Evolutionary conservation across 768 basidiomycete species (phyloP), one percentile per base, ranked within the genome.

Genomic region (Gloeophyllum trabeum): DNA sequence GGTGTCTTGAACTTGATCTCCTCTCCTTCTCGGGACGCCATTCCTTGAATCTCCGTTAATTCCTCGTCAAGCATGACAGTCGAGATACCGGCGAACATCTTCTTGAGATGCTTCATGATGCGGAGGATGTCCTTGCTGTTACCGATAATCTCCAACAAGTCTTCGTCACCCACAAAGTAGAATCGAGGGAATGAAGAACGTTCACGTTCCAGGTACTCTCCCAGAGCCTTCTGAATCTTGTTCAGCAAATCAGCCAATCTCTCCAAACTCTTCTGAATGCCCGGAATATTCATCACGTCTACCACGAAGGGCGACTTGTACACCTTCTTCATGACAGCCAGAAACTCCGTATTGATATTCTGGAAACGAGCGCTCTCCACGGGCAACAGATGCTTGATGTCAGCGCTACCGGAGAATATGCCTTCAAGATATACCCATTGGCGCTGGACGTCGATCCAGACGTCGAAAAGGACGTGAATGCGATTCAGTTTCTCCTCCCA

Each of bases 351-450:
- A 59, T 99, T 97, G 71, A 99, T 99, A 63, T 93, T 97, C 58
- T 87, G 84, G 67, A 99, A 99, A 23, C 96, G 87, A n/a, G 90
- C 79, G 53, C 81, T 91, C 64, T 99, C 96, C 47, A 97, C 85
- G 1, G 96, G 96, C 21, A 99, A 80, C 12, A 99, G 79, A 58
- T 99, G 96, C 58, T 98, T 98, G 73, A 99, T 98, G 56, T 99
- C 96, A 20, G 93, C 96, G 51, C 92, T 97, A 24, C 94, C 93
- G n/a, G 94, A 90, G 64, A 99, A 99, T 52, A 99, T 99, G 34
- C 96, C 96, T 61, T 99, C 96, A 41, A 99, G 73, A 58, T 99
- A 99, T 1, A 99, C 96, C 96, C 96, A 99, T 66, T 99, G 96
- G 5, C 96, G 79, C 53, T 99, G 96, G 13, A 99, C 96, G 52